Evolutionary conservation across 306 rosid species (phyloP).

Genomic region (Ammopiptanthus mongolicus): DNA sequence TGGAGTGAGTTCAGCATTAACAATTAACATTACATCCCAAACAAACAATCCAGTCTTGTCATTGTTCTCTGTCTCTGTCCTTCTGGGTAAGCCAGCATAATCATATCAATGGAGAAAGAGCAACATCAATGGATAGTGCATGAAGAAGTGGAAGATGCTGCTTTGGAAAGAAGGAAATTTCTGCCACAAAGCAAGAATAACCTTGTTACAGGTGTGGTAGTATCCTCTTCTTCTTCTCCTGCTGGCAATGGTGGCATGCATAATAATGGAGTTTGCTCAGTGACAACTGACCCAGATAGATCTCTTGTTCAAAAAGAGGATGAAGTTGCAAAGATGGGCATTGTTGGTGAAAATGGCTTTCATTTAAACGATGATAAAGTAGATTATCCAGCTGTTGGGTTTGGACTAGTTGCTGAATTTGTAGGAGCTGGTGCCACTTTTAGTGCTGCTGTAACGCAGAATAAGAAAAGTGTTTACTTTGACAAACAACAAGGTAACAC

Average conservation of each 20-base stretch:
- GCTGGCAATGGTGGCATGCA: neutral
- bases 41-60: slow-evolving; percentile 2
- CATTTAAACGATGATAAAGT: neutral
- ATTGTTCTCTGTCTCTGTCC: neutral
- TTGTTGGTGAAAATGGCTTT: neutral
- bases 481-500: slow-evolving; percentile 33
- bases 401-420: slow-evolving; percentile 13
- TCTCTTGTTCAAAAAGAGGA: slow-evolving; percentile 17
- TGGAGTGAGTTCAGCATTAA: neutral
- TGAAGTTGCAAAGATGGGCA: neutral
- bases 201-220: neutral
- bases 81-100: neutral
- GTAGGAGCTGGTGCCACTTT: neutral
- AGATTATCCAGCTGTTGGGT: slow-evolving; percentile 18
- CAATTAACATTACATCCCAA: neutral
- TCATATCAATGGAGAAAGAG: slow-evolving; percentile 31
- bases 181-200: neutral
- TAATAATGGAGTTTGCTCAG: neutral
- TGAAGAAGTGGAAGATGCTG: slow-evolving; percentile 18
- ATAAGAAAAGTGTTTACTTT: slow-evolving; percentile 27
- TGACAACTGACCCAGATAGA: neutral
- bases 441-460: neutral
- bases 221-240: slow-evolving; percentile 1
- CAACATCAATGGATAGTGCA: neutral
- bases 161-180: slow-evolving; percentile 23